These are phyloP conservation scores for Elsinoe fawcettii DNA, from an alignment of 2,329 filamentous ascomycete species.

Conservation along the genomic window DNA sequence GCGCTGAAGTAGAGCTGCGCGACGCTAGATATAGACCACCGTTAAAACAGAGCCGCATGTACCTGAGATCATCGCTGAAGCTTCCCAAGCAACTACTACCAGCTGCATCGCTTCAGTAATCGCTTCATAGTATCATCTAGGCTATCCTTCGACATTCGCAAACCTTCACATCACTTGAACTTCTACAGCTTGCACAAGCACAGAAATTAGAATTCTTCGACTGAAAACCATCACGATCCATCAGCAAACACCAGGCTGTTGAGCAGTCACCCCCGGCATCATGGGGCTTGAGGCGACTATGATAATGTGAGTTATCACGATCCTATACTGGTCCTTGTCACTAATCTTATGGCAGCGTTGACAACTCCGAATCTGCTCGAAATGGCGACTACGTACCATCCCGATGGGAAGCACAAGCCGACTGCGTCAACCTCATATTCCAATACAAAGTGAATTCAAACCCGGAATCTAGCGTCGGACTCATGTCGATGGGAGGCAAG, in stretches of 20 bases:
- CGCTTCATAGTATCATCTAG: not conserved
- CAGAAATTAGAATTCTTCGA: not conserved
- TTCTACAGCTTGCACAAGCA: too few relatives aligned
- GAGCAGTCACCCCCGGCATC: conserved; percentile 42
- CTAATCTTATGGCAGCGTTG: conserved; percentile 52
- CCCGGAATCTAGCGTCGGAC: conserved; percentile 89
- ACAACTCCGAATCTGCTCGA: conserved; percentile 97
- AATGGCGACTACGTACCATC: conserved; percentile 91
- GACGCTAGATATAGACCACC: not conserved
- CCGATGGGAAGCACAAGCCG: conserved; percentile 90
- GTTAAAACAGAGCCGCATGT: conserved; percentile 3
- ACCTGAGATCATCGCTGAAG: conserved; percentile 4
- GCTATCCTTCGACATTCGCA: not conserved
- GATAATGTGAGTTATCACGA: conserved; percentile 57
- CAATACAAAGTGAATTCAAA: conserved; percentile 91
- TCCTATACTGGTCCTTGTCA: conserved; percentile 11
- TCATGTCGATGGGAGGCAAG: conserved; percentile 98
- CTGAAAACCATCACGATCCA: too few relatives aligned
- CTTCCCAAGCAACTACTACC: not conserved
- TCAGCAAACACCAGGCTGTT: not conserved
- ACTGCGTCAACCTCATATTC: conserved; percentile 87
- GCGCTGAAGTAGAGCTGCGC: not conserved
- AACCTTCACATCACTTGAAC: too few relatives aligned
- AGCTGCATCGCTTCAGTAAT: not conserved
- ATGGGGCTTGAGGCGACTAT: conserved; percentile 99